Percentiles rank a stretch among this genome's conserved stretches.
Conservation (phyloP, 83 land plant genomes). For the Larix sibirica region DNA sequence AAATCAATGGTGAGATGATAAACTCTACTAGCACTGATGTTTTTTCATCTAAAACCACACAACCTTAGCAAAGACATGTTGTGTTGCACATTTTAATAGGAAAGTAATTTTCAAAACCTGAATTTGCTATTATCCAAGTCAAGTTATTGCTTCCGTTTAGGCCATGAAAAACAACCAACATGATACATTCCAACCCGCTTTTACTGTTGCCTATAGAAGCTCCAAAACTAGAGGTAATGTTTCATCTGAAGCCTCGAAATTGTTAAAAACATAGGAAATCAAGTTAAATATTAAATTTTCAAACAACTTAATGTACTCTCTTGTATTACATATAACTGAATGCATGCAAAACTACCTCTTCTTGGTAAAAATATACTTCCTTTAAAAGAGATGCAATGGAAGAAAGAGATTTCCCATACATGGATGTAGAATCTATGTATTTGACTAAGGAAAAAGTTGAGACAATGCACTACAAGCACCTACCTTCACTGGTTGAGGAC, state of each 20-base stretch:
- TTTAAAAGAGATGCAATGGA: conserved; percentile 70
- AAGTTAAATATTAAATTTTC: not conserved
- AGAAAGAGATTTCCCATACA: conserved; percentile 54
- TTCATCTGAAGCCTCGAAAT: conserved; percentile 87
- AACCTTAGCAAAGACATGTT: not conserved
- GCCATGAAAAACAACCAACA: not conserved
- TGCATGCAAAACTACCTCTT: not conserved
- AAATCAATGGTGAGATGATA: conserved; percentile 74
- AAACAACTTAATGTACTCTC: not conserved
- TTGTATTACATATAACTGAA: not conserved
- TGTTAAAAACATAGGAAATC: conserved; percentile 22
- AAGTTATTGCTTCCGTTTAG: not conserved
- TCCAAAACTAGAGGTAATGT: conserved; percentile 92
- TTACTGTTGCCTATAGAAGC: conserved; percentile 77
- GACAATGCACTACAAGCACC: conserved; percentile 91
- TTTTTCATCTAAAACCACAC: conserved; percentile 51
- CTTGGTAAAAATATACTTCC: conserved; percentile 41
- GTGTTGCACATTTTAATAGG: not conserved
- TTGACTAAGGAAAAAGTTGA: conserved; percentile 65
- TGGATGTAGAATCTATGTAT: conserved; percentile 39
- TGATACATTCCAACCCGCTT: conserved; percentile 50
- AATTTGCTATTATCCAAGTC: not conserved
- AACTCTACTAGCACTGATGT: conserved; percentile 61
- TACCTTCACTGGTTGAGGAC: conserved; percentile 82
- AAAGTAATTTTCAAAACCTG: not conserved